Evolutionary conservation across 768 basidiomycete genomes (phyloP), one percentile per base, ranked within the genome.

Genomic region (Strobilomyces confusus): DNA sequence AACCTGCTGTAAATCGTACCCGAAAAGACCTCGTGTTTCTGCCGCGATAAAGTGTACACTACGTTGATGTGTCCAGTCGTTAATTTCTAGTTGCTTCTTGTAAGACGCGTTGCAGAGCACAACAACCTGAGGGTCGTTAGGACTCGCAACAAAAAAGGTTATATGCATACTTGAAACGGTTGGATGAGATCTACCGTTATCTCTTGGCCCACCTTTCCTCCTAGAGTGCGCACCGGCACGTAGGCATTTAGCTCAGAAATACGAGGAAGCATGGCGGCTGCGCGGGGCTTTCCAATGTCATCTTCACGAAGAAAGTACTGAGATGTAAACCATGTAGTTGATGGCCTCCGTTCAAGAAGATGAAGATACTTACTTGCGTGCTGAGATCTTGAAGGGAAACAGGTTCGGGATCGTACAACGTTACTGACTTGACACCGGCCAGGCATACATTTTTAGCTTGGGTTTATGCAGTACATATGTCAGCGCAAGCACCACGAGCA

Each of bases 341-440:
- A 47, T 19, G 15, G 5, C 7, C 5, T 46, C 33, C 20, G n/a
- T 33, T 43, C 43, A 38, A 29, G 7, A 17, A 19, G 55, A 49
- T 29, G 54, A 55, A 48, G 52, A 52, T 37, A 74, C 75, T 59
- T 60, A 89, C 94, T 73, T 97, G 95, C 5, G 93, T 88, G 65
- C 95, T 89, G 44, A 99, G 78, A 73, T 99, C 97, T 58, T 88
- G 84, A n/a, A 94, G 63, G 22, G 82, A 80, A 12, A 94, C 91
- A 12, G 82, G 88, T 60, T 93, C 88, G 9, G 95, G 95, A 71
- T 99, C 97, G 66, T 83, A 98, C 51, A 98, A 80, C 6, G 95
- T 95, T 29, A 98, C 95, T 7, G 92, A 93, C 74, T 97, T 98
- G 47, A 99, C 97, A 52, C 97, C 97, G 45, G 97, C 97, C 50